Base-by-base conservation (phyloP, 2,329 filamentous ascomycete species). In the Orbilia brochopaga region DNA sequence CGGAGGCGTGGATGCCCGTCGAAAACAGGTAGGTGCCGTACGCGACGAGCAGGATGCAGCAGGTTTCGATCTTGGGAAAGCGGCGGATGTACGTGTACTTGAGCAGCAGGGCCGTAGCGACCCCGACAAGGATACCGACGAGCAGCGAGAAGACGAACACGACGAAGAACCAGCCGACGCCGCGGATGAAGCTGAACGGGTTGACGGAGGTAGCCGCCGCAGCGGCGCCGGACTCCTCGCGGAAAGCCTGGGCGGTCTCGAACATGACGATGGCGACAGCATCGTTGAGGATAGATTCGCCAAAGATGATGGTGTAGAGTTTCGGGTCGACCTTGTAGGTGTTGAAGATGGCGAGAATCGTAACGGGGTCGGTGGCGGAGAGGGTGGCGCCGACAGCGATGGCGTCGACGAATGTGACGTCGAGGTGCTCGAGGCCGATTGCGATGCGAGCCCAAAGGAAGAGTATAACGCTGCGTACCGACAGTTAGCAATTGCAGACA, bases 251-350 rank as follows among this genome's bases (percentile, higher is more conserved):
- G 10, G 94, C 94, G 2, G 94, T 97, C 82, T 99, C 93, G 81
- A 99, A 99, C 76, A 99, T 87, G 78, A 99, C 94, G 79, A 99
- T 99, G 75, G 94, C 94, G 78, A 99, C 93, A 50, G 94, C 94
- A 82, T 99, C 94, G 79, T 99, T 99, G 63, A 99, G 83, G 72
- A 99, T 97, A 6, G 93, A 96, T 81, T 99, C 94, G 78, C 94
- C 94, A 79, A 99, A 99, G 75, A 99, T 99, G 79, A 99, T 88
- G 30, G 94, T 99, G 81, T 99, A 99, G 17, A 99, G 85, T 81
- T 97, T 97, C 1, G 94, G 94, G 77, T 99, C 94, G 77, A 99
- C 94, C 81, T 97, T 97, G 85, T 97, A 99, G 1, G 94, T 90
- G 80, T 97, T 97, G 85, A 99, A 99, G 76, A 99, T 99, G 79